Evolutionary conservation across 192 early-diverging fungal genomes (phyloP).

Genomic region (Backusella mclennaniae): DNA sequence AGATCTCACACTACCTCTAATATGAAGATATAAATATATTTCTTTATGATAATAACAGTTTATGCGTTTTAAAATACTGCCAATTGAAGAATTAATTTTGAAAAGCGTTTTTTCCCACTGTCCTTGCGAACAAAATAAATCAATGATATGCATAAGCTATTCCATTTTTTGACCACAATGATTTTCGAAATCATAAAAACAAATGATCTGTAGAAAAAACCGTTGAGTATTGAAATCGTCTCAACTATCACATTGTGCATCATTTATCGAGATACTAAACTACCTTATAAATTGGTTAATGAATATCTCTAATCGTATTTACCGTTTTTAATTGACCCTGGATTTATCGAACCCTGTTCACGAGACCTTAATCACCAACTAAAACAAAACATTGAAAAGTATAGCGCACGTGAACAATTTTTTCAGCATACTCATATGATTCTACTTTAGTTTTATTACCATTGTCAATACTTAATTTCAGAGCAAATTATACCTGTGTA

Average conservation of each 20-base stretch:
- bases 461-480: too few relatives aligned
- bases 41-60: neutral
- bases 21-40: neutral
- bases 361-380: neutral
- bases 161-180: neutral
- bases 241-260: neutral
- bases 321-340: neutral
- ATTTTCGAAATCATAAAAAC: neutral
- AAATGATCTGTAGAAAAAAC: neutral
- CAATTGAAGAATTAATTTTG: too few relatives aligned
- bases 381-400: neutral
- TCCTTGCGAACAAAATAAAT: neutral
- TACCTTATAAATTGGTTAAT: neutral
- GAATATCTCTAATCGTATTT: neutral
- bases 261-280: neutral
- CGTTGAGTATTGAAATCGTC: neutral
- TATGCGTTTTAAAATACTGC: neutral
- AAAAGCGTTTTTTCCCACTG: neutral
- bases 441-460: neutral
- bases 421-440: neutral
- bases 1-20: neutral
- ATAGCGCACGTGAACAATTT: neutral
- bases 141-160: neutral
- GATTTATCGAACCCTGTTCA: neutral
- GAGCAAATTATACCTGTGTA: neutral